Percentiles rank a stretch among this genome's conserved stretches.
Evolutionary conservation across 257 asterid species (phyloP).

Genomic region (Perilla frutescens): DNA sequence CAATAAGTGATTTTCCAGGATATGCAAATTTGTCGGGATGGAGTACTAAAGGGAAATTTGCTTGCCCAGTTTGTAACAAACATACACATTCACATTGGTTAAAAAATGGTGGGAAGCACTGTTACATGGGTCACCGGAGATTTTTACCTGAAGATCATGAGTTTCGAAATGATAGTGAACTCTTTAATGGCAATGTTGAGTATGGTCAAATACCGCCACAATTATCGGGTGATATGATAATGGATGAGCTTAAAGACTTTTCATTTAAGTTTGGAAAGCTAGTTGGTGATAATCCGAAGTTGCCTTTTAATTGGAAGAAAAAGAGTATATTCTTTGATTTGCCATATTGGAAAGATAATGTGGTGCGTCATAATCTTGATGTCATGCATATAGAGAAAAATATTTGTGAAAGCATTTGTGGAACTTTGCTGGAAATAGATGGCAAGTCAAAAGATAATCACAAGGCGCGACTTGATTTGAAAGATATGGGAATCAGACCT

Average conservation of each 20-base stretch:
- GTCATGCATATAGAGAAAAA: background rate
- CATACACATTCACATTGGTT: background rate
- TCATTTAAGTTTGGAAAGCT: background rate
- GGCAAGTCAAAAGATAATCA: background rate
- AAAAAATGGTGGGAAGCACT: background rate
- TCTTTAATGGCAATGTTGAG: background rate
- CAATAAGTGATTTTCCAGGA: no score
- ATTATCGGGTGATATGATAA: background rate
- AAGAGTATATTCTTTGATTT: background rate
- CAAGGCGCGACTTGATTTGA: background rate
- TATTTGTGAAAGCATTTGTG: background rate
- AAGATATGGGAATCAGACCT: background rate
- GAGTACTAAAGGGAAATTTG: conserved; percentile 2
- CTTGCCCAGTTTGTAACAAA: conserved; percentile 1
- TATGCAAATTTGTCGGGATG: no score
- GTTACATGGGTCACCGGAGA: background rate
- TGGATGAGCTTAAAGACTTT: background rate
- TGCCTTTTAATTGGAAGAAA: conserved; percentile 5
- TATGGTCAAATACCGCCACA: background rate
- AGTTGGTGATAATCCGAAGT: background rate
- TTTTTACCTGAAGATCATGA: background rate
- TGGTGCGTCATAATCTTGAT: background rate
- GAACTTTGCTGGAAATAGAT: background rate
- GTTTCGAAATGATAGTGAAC: background rate
- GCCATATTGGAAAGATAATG: conserved; percentile 12